Conservation (phyloP, 495 filamentous ascomycete species). For the Podospora bellae-mahoneyi region DNA sequence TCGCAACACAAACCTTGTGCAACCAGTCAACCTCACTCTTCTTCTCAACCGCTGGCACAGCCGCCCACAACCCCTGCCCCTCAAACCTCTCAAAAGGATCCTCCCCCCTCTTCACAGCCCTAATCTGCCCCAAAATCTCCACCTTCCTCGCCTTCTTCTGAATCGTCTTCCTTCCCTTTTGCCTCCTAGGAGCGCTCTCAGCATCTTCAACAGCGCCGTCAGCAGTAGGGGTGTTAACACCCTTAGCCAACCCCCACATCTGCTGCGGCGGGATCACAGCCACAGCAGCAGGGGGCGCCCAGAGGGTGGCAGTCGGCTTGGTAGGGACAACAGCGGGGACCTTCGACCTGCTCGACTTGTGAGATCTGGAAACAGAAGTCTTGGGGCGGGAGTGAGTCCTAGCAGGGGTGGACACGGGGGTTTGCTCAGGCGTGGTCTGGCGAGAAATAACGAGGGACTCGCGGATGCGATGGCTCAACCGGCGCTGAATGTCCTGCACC, state of each 20-base stretch:
- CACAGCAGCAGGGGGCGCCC: constrained; percentile 8
- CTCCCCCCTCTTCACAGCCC: constrained; percentile 20
- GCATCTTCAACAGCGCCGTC: constrained; percentile 21
- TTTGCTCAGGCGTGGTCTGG: not conserved
- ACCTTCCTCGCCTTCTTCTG: constrained; percentile 14
- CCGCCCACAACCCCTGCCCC: constrained; percentile 22
- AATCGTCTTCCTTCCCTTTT: constrained; percentile 18
- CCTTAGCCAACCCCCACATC: constrained; percentile 18
- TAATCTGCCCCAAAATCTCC: constrained; percentile 30
- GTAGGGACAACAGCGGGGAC: not conserved
- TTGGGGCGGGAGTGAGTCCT: not conserved
- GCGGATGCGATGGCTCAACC: constrained; percentile 19
- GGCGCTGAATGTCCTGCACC: constrained; percentile 25
- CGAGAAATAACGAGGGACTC: constrained; percentile 20
- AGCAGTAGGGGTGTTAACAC: not conserved
- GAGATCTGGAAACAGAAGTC: not conserved
- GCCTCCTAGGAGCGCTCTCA: constrained; percentile 18
- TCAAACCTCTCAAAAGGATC: constrained; percentile 17
- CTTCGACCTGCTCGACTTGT: not conserved
- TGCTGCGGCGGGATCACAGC: not conserved
- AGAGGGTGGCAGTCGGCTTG: constrained; percentile 4
- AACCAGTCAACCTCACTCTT: constrained; percentile 21
- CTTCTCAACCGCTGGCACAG: not conserved
- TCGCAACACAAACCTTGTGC: constrained; percentile 8
- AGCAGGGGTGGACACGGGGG: not conserved